phyloP scores from a whole-genome alignment of 1,139 yeast species.

The Yamadazyma triangularis region DNA sequence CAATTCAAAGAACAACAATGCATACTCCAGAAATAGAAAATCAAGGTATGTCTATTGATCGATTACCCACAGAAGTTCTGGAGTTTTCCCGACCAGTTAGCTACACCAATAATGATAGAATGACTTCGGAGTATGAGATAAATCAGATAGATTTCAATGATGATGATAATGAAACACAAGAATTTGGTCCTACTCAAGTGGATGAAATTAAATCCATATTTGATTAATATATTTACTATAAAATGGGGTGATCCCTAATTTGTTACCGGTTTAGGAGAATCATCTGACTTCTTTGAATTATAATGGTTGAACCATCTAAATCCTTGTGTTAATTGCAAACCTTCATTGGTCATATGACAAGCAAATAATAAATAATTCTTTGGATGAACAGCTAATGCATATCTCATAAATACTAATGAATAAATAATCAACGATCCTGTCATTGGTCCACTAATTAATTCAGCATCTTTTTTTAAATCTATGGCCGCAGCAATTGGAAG shows the following conservation, averaged over 20 bases:
- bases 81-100: neutral
- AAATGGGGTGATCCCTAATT: neutral
- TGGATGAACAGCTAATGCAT: slow-evolving; percentile 79
- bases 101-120: no score
- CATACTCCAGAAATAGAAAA: no score
- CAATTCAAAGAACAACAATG: neutral
- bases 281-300: slow-evolving; percentile 23
- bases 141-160: slow-evolving; percentile 11
- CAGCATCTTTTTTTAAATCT: slow-evolving; percentile 92
- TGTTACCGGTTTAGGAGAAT: neutral
- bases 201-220: slow-evolving; percentile 34
- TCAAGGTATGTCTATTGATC: neutral
- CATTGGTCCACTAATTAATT: slow-evolving; percentile 93
- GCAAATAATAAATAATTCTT: slow-evolving; percentile 86
- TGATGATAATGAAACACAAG: slow-evolving; percentile 9
- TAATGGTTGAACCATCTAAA: slow-evolving; percentile 70
- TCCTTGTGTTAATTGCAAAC: slow-evolving; percentile 89
- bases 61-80: neutral
- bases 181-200: slow-evolving; percentile 35
- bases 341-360: slow-evolving; percentile 84
- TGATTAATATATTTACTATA: no score
- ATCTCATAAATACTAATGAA: slow-evolving; percentile 88
- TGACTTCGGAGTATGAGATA: no score
- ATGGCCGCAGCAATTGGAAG: slow-evolving; percentile 92
- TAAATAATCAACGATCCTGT: slow-evolving; percentile 84